Conservation (phyloP, 192 early-diverging fungal genomes). For the Backusella sp. region DNA sequence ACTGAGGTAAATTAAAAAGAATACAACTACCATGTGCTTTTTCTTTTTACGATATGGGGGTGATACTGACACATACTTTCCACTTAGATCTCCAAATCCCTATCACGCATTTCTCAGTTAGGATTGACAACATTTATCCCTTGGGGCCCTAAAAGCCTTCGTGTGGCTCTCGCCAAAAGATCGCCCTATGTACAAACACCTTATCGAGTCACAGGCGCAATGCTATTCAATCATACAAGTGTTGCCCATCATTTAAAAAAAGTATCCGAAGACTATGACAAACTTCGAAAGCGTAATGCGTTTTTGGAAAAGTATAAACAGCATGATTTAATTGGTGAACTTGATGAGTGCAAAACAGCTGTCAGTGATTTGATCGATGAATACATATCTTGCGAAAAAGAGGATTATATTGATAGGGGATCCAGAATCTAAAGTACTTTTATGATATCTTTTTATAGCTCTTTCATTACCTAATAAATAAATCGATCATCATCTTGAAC, state of each 20-base stretch:
- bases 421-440: no score
- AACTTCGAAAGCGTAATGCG: constrained; percentile 90
- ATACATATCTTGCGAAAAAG: constrained; percentile 91
- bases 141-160: constrained; percentile 98
- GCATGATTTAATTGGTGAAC: constrained; percentile 85
- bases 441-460: no score
- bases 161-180: constrained; percentile 91
- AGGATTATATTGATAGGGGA: constrained; percentile 70
- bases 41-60: no score
- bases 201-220: constrained; percentile 93
- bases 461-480: no score
- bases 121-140: constrained; percentile 95
- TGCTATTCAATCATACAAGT: constrained; percentile 98
- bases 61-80: no score
- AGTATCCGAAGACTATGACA: constrained; percentile 90
- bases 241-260: constrained; percentile 88
- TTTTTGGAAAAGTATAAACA: constrained; percentile 94
- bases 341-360: constrained; percentile 85
- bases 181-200: constrained; percentile 89
- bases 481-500: no score
- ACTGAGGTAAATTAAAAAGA: constrained; percentile 67
- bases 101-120: constrained; percentile 91
- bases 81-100: constrained; percentile 91
- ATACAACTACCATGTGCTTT: no score
- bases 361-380: constrained; percentile 93